phyloP scores from a whole-genome alignment of 1,139 yeast species.

The Taphrina wiesneri region DNA sequence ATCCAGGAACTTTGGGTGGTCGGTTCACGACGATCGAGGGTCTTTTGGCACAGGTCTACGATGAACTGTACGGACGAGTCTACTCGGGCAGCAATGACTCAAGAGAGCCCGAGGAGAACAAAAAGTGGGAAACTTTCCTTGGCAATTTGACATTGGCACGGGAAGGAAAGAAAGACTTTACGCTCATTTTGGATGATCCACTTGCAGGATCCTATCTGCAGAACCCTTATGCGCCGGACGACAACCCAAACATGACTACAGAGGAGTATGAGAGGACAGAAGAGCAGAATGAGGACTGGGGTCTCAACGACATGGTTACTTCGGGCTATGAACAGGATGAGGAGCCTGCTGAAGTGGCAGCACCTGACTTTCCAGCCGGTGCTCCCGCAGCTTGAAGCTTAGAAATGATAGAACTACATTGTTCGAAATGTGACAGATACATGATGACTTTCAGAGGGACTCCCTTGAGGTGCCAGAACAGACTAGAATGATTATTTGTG shows the following conservation, averaged over 20 bases:
- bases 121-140: slow-evolving; percentile 80
- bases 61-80: slow-evolving; percentile 82
- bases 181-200: slow-evolving; percentile 89
- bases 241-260: slow-evolving; percentile 89
- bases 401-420: too few relatives aligned
- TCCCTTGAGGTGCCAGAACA: too few relatives aligned
- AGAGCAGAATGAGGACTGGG: slow-evolving; percentile 83
- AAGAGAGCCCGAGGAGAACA: slow-evolving; percentile 74
- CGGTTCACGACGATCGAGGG: slow-evolving; percentile 91
- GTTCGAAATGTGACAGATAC: too few relatives aligned
- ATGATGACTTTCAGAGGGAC: too few relatives aligned
- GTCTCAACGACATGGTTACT: slow-evolving; percentile 74
- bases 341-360: neutral
- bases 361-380: slow-evolving; percentile 6
- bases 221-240: slow-evolving; percentile 96
- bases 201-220: slow-evolving; percentile 93
- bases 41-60: slow-evolving; percentile 79
- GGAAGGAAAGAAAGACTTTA: slow-evolving; percentile 79
- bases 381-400: slow-evolving; percentile 25
- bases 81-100: slow-evolving; percentile 87
- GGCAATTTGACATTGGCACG: slow-evolving; percentile 75
- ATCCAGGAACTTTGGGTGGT: slow-evolving; percentile 97
- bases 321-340: slow-evolving; percentile 39
- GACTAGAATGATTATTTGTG: too few relatives aligned
- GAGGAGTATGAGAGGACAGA: slow-evolving; percentile 64